Evolutionary conservation across 148 eudicot species (phyloP), one percentile per base, ranked within the genome.

Genomic region (Nepenthes gracilis): DNA sequence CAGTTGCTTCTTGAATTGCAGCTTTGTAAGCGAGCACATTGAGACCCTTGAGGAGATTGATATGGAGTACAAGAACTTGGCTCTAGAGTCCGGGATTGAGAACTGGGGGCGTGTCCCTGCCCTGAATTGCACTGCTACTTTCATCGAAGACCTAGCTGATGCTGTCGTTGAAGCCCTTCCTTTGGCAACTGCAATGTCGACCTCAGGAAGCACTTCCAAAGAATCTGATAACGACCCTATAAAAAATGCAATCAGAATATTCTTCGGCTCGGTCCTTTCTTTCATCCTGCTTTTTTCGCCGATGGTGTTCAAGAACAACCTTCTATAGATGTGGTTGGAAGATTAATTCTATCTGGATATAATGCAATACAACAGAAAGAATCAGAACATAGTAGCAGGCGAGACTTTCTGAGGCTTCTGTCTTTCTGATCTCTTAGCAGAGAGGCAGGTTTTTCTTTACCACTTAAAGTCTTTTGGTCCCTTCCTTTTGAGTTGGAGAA

Each of bases 51-150:
- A 93, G 75, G 99, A 93, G 77, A 93, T 93, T 33, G 99, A 93
- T 59, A 93, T 89, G 99, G 99, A 93, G 71, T 93, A 89, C 83
- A 84, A 52, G 70, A 80, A 93, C 37, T 60, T 89, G 69, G 99
- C 99, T 5, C 85, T 89, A 6, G 96, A 84, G 68, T 93, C 99
- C 1, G 96, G 99, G 35, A 83, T 93, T 32, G 78, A 80, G 68
- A 88, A 88, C 15, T 93, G 99, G 99, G 99, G 99, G 10, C 87
- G 99, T 14, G 99, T 93, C 58, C 99, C 99, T 9, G 99, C 99
- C 45, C 91, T 93, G n/a, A 89, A 89, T 59, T 89, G 97, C 77
- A 86, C 78, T 6, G 36, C 87, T 1, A 67, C 95, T 38, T 93
- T 93, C 83, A 86, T 93, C 43, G 69, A 77, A 11, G 99, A 93